Conservation (phyloP, 352 stramenopile species). For the Phytophthora pisi region DNA sequence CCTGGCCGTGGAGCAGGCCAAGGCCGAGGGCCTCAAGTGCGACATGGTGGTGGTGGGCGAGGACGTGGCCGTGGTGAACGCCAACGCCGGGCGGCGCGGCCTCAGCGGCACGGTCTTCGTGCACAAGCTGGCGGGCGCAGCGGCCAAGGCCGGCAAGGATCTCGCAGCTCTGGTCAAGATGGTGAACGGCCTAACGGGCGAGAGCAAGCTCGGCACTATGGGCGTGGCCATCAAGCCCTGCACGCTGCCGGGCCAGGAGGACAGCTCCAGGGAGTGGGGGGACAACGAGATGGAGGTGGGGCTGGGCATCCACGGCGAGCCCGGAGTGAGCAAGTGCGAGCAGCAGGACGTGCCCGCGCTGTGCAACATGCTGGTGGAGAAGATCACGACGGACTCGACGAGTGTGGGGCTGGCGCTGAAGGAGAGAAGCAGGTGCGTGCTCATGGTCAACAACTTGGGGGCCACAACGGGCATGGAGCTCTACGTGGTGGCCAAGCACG, state of each 20-base stretch:
- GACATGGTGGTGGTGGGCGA: slow-evolving; percentile 97
- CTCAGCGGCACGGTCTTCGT: slow-evolving; percentile 97
- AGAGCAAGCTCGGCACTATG: slow-evolving; percentile 90
- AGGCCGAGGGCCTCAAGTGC: slow-evolving; percentile 89
- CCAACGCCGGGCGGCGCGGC: slow-evolving; percentile 96
- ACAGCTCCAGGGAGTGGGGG: slow-evolving; percentile 60
- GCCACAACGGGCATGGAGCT: slow-evolving; percentile 96
- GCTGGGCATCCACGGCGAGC: slow-evolving; percentile 96
- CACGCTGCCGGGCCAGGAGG: slow-evolving; percentile 90
- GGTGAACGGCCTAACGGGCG: slow-evolving; percentile 61
- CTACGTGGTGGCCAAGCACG: slow-evolving; percentile 90
- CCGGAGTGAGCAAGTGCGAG: slow-evolving; percentile 68
- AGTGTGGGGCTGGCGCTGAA: slow-evolving; percentile 46
- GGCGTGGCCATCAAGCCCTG: slow-evolving; percentile 95
- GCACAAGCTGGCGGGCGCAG: slow-evolving; percentile 96
- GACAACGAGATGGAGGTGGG: slow-evolving; percentile 92
- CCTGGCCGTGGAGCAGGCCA: slow-evolving; percentile 96
- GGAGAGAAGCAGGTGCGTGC: slow-evolving; percentile 45
- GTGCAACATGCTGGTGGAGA: slow-evolving; percentile 60
- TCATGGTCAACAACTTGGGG: slow-evolving; percentile 98
- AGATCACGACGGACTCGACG: slow-evolving; percentile 47
- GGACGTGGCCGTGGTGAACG: slow-evolving; percentile 91
- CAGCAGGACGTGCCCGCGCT: slow-evolving; percentile 56
- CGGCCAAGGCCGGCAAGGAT: slow-evolving; percentile 74
- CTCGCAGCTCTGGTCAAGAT: slow-evolving; percentile 79